Evolutionary conservation across 2,329 filamentous ascomycete genomes (phyloP), one percentile per base, ranked within the genome.

Genomic region (Diaporthe nobilis): DNA sequence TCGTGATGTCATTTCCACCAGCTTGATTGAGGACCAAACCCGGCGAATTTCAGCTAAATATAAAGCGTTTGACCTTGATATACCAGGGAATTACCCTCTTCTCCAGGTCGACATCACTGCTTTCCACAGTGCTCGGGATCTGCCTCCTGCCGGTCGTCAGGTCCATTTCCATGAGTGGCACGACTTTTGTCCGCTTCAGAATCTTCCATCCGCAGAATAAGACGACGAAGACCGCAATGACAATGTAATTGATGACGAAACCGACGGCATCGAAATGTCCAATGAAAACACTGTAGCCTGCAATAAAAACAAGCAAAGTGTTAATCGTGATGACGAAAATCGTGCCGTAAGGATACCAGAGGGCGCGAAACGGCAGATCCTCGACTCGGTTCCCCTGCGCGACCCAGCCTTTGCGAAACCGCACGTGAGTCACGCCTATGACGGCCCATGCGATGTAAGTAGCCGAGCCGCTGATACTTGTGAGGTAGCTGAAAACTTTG

Each of bases 181-280:
- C 73, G 8, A 75, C 13, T 22, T 67, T 72, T 22, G 73, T 75
- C 37, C 51, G 47, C 73, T 83, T 81, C 74, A 80, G 82, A 13
- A 88, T 75, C 77, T 90, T 90, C 80, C 87, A 90, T 0, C 82
- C 83, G 25, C 87, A 75, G 49, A 85, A 87, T 34, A 89, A 85
- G 2, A 87, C 73, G 1, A 83, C 82, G 75, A 90, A 90, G 3
- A 90, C 80, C 1, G 87, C 87, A 1, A 90, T 77, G 78, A 91
- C 84, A 72, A 90, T 88, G 78, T 91, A 91, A 76, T 88, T 88
- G 70, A 89, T 85, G 42, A 91, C 87, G 78, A 91, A 90, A 12
- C 83, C 84, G 1, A 86, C 86, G 0, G 85, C 84, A 44, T 85
- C 85, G 77, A 89, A 91, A 0, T 87, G 88, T 57, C 84, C 84